These are phyloP conservation scores for Coprinellus micaceus DNA, from an alignment of 768 basidiomycete species.

Conservation along the genomic window DNA sequence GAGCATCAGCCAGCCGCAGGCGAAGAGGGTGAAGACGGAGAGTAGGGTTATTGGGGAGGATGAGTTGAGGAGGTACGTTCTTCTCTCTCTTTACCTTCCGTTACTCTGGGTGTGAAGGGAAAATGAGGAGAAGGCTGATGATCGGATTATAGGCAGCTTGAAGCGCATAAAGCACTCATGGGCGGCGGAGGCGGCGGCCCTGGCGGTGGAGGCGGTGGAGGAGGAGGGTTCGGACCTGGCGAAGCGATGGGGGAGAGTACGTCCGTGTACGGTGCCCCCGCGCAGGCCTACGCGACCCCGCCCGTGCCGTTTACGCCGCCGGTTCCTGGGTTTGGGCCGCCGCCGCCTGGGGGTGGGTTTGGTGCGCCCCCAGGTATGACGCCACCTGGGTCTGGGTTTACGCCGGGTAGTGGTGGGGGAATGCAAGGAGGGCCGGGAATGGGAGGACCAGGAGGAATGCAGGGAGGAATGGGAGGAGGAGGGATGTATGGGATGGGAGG, in stretches of 20 bases:
- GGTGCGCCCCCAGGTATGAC: not conserved
- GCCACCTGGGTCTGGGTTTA: no score
- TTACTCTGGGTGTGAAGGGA: no score
- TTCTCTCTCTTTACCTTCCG: no score
- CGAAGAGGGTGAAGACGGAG: slow-evolving; percentile 78
- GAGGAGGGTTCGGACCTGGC: no score
- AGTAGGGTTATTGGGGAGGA: slow-evolving; percentile 77
- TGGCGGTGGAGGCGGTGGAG: no score
- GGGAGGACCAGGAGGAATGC: no score
- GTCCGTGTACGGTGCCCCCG: slow-evolving; percentile 67
- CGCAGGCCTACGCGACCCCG: slow-evolving; percentile 63
- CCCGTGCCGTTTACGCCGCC: slow-evolving; percentile 32
- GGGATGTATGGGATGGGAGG: no score
- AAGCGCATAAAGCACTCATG: slow-evolving; percentile 92
- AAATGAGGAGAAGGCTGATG: no score
- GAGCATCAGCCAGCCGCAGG: slow-evolving; percentile 74
- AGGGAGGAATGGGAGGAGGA: no score
- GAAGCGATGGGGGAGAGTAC: slow-evolving; percentile 37
- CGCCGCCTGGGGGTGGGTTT: slow-evolving; percentile 20
- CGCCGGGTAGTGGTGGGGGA: no score
- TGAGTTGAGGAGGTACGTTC: no score
- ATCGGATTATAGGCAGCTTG: slow-evolving; percentile 80
- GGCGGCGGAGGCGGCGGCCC: slow-evolving; percentile 33
- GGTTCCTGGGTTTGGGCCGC: slow-evolving; percentile 30
- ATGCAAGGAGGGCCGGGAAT: no score